Percentiles rank a stretch among this genome's conserved stretches.
phyloP scores from a whole-genome alignment of 495 filamentous ascomycete species.

The Talaromyces adpressus region DNA sequence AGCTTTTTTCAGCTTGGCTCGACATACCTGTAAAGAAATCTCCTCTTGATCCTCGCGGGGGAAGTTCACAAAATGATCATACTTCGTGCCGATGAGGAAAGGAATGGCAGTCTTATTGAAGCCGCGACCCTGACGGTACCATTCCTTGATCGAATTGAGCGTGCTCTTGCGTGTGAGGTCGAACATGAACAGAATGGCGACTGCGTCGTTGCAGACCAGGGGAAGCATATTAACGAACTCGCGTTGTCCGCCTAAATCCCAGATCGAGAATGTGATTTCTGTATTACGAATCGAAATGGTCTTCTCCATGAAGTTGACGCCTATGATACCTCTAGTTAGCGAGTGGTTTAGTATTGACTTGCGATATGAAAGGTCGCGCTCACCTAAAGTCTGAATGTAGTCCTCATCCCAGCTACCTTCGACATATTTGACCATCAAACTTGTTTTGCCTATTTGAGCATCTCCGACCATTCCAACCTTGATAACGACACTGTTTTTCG shows the following conservation, averaged over 20 bases:
- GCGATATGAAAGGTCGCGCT: slow-evolving; percentile 13
- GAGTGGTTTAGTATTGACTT: not conserved
- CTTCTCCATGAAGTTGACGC: slow-evolving; percentile 99
- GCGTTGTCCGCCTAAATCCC: slow-evolving; percentile 95
- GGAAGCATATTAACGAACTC: slow-evolving; percentile 99
- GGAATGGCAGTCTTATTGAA: slow-evolving; percentile 99
- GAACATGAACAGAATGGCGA: slow-evolving; percentile 99
- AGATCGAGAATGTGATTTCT: slow-evolving; percentile 99
- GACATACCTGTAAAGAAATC: slow-evolving; percentile 80
- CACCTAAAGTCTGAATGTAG: slow-evolving; percentile 96
- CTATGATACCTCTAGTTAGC: slow-evolving; percentile 25
- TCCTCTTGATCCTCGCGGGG: slow-evolving; percentile 96
- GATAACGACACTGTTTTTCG: slow-evolving; percentile 88
- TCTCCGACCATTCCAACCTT: slow-evolving; percentile 99
- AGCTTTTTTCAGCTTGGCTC: not conserved
- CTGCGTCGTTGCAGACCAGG: slow-evolving; percentile 96
- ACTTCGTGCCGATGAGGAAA: slow-evolving; percentile 94
- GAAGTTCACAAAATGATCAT: slow-evolving; percentile 98
- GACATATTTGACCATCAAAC: slow-evolving; percentile 98
- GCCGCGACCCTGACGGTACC: slow-evolving; percentile 94
- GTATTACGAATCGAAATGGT: slow-evolving; percentile 98
- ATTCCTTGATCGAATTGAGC: slow-evolving; percentile 97
- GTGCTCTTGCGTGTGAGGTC: slow-evolving; percentile 97
- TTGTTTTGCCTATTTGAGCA: slow-evolving; percentile 98
- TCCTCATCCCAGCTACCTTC: slow-evolving; percentile 99